Conservation (phyloP, 2,329 filamentous ascomycete species). For the Paramyrothecium sp. region DNA sequence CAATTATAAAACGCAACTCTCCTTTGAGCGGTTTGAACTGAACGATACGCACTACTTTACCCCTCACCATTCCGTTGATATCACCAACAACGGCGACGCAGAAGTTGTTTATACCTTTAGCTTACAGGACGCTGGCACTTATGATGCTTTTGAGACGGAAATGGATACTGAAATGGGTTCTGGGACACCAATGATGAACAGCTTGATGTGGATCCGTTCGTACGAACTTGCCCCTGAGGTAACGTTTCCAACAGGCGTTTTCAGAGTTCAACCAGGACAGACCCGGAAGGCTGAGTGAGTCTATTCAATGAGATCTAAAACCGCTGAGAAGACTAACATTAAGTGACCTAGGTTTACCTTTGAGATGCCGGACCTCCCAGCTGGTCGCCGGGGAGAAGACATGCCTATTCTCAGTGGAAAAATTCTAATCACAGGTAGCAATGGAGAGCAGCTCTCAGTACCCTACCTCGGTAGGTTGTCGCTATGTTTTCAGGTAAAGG, state of each 20-base stretch:
- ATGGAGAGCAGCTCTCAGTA: conserved; percentile 1
- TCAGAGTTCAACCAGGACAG: neutral
- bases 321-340: neutral
- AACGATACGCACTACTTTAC: neutral
- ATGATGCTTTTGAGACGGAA: neutral
- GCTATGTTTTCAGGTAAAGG: too few relatives aligned
- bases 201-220: neutral
- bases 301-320: too few relatives aligned
- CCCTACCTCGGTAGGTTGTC: neutral
- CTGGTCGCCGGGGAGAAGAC: neutral
- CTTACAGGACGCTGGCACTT: neutral
- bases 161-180: neutral
- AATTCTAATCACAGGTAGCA: neutral
- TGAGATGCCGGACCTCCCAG: neutral
- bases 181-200: neutral
- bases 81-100: conserved; percentile 1
- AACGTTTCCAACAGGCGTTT: neutral
- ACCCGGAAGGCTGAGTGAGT: neutral
- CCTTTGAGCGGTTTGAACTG: neutral
- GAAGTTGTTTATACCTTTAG: neutral
- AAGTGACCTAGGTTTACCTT: neutral
- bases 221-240: neutral
- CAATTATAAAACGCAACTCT: neutral
- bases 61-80: neutral
- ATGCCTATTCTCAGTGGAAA: conserved; percentile 1